Base-by-base conservation (phyloP, 2,329 filamentous ascomycete genomes). In the Juglanconis oblonga region DNA sequence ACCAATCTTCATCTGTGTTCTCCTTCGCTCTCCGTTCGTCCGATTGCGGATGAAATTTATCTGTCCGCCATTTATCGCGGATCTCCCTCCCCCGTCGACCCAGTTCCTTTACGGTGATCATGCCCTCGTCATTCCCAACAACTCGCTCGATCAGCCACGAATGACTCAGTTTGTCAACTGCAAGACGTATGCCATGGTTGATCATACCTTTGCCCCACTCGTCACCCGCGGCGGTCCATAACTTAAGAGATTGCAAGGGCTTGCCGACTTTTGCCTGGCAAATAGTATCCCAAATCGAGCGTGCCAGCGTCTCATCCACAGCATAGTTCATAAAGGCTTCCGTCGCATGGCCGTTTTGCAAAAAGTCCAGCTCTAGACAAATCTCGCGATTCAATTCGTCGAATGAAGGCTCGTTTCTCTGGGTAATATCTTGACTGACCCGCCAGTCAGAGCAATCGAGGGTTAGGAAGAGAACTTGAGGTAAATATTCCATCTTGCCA, bases 61-160 rank as follows among this genome's bases (percentile, higher is more conserved):
- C 38, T 5, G 13, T 47, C 48, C 31, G 1, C 1, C 9, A 2
- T 40, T 48, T 11, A 10, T 58, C 59, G 9, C 55, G 50, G 13
- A 4, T 17, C 29, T 61, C 51, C n/a, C 55, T 51, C 31, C 29
- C 50, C 10, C 10, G 38, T 17, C 36, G 45, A 32, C 59, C 59
- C 29, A 51, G 24, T 47, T 61, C 55, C 17, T 35, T 47, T 3
- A 58, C 36, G 10, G 13, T n/a, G 45, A 55, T 40, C 0, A 13
- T 24, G 5, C 54, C 36, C 4, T 38, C 9, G n/a, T 55, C 52
- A 13, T 50, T 24, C 42, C 45, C n/a, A 29, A 29, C 48, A 38
- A 31, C 48, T n/a, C 55, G 36, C 36, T 55, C 45, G 3, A 61
- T 51, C 13, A 61, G 33, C 59, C 55, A 61, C 14, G 55, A 57